Evolutionary conservation across 257 asterid species (phyloP), one percentile per base, ranked within the genome.

Genomic region (Datura wrightii): DNA sequence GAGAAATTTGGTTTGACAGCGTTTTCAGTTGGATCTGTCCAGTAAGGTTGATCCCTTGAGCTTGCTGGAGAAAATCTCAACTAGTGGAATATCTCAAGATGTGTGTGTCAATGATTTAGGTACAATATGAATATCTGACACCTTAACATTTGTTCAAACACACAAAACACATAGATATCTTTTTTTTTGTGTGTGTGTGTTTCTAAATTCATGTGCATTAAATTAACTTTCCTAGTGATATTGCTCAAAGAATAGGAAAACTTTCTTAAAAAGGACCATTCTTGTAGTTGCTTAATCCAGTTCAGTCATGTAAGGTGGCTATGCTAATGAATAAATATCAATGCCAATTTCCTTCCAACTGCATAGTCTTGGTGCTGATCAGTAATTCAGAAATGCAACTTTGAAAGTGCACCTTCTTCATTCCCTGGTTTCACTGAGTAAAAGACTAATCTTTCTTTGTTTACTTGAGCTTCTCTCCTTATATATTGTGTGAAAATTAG

Each of bases 81-180:
- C 81, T 80, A 69, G 79, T 82, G 98, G 98, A 85, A 92, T 95
- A 86, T 91, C 99, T 83, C 98, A 95, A 89, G 98, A 94, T 44
- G 92, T 90, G 63, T 95, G 99, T 84, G 88, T 95, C 88, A 94
- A 95, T 87, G 99, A 95, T 87, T 92, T 94, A 52, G 97, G 98
- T 95, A 95, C 19, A 88, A 81, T 2, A 16, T 82, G 82, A 72
- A 11, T 41, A 83, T 52, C 41, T 50, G 24, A 2, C 62, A 76
- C 82, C 46, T 31, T 50, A 24, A 76, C 7, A 4, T 76, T 74
- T 48, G 79, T 9, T 70, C 79, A 70, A 0, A 15, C 3, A 44
- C 16, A 71, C 14, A 24, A 41, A 2, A 69, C 31, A 41, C 6
- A 8, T 2, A 6, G 34, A 37, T 66, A 4, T 67, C 1, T 65